phyloP scores from a whole-genome alignment of 331 rosid species.

The Stylosanthes scabra region DNA sequence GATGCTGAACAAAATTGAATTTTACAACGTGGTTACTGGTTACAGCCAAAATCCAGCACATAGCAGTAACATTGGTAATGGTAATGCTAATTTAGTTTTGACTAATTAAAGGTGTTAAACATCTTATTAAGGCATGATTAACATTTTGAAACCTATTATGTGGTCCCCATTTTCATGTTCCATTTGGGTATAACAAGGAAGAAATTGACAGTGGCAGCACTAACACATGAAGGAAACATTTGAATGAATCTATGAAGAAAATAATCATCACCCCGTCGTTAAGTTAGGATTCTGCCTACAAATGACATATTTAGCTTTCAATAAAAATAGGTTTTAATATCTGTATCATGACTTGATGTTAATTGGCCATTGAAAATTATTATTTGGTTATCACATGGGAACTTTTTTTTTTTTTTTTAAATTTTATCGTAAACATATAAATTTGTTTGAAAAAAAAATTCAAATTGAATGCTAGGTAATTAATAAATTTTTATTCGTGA shows the following conservation, averaged over 20 bases:
- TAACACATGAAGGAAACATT: conserved; percentile 68
- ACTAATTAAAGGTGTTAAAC: conserved; percentile 44
- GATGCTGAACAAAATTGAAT: conserved; percentile 21
- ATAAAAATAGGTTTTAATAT: neutral
- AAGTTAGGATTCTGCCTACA: conserved; percentile 67
- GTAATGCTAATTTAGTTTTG: conserved; percentile 31
- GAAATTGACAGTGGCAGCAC: conserved; percentile 60
- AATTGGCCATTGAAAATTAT: conserved; percentile 54
- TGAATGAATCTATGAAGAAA: conserved; percentile 52
- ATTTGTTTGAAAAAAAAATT: no score
- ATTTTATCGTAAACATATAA: no score
- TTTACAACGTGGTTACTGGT: conserved; percentile 35
- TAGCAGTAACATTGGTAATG: conserved; percentile 45
- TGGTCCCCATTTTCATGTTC: conserved; percentile 80
- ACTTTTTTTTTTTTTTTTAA: neutral
- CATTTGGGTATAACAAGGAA: conserved; percentile 65
- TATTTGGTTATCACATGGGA: conserved; percentile 60
- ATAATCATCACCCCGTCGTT: conserved; percentile 60
- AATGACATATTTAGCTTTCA: conserved; percentile 48
- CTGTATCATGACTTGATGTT: conserved; percentile 57
- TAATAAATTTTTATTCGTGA: no score
- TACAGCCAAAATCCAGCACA: conserved; percentile 51
- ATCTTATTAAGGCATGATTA: conserved; percentile 55
- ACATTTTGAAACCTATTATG: conserved; percentile 68
- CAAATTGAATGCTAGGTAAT: no score